Evolutionary conservation across 306 rosid species (phyloP), one percentile per base, ranked within the genome.

Genomic region (Inga leiocalycina): DNA sequence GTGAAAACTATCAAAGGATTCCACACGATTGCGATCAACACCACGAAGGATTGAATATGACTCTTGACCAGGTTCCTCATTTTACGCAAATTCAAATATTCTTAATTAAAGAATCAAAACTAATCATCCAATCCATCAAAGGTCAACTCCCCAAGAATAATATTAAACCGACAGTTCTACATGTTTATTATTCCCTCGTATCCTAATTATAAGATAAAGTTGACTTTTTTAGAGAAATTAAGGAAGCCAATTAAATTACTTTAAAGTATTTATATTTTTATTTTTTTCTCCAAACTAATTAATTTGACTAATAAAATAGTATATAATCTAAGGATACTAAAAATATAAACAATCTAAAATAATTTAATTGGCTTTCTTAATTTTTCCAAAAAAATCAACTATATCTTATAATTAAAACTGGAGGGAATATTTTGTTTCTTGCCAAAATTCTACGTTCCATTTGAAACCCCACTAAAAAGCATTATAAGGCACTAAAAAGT

Each of bases 101-200:
- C 20, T 5, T 51, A 51, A 4, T 15, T 54, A 54, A 54, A 19
- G 4, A 52, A 56, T 5, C 19, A 64, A 19, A 72, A 70, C 41
- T 71, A 8, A 71, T 24, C 22, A 8, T 14, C 35, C 65, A 77
- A 83, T 83, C 75, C 66, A 73, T 81, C 41, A 72, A 5, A 9
- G 77, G 89, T 87, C 89, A 84, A 81, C 85, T 71, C 49, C 19
- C 34, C 30, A 54, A 30, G 27, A 80, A 3, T 70, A 76, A 2
- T 48, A 80, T 20, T 71, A 64, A 71, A 85, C n/a, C 22, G 4
- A 10, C 20, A 12, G 71, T 41, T 61, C 46, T 62, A 3, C 70
- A 71, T 11, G 67, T 83, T 71, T 52, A n/a, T 10, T 5, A 5
- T n/a, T n/a, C n/a, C n/a, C n/a, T n/a, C n/a, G n/a, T n/a, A n/a